phyloP scores from a whole-genome alignment of 306 rosid species.

The Quercus gilva region DNA sequence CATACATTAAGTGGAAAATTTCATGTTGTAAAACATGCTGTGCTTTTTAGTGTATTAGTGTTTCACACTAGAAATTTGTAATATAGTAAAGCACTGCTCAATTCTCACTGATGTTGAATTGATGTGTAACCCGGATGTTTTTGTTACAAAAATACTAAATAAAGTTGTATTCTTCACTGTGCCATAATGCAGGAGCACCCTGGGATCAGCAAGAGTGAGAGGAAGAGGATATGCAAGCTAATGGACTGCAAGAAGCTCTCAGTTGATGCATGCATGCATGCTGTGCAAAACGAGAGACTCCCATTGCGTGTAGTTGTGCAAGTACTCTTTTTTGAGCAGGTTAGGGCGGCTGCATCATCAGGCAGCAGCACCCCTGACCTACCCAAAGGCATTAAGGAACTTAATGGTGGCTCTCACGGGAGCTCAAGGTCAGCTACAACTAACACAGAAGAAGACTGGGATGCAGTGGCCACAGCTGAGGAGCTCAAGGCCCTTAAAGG shows the following conservation, averaged over 20 bases:
- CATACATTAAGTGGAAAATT: conserved; percentile 6
- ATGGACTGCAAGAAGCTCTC: conserved; percentile 93
- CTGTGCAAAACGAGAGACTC: conserved; percentile 93
- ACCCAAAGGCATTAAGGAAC: conserved; percentile 65
- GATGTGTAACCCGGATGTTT: not conserved
- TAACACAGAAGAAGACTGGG: conserved; percentile 77
- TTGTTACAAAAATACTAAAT: not conserved
- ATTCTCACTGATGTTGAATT: not conserved
- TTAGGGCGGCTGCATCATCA: conserved; percentile 67
- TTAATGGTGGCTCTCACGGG: conserved; percentile 61
- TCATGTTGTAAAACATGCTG: conserved; percentile 1
- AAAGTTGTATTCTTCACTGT: not conserved
- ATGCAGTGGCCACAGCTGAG: conserved; percentile 66
- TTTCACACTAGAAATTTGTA: not conserved
- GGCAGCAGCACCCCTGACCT: conserved; percentile 96
- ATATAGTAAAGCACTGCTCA: conserved; percentile 1
- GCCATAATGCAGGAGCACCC: conserved; percentile 71
- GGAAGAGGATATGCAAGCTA: conserved; percentile 85
- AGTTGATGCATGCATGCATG: conserved; percentile 88
- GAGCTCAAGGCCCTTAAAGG: conserved; percentile 83
- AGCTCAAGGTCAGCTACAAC: conserved; percentile 90
- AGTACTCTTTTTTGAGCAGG: conserved; percentile 92
- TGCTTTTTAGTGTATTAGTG: not conserved
- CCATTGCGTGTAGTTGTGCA: conserved; percentile 93
- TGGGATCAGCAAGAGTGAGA: conserved; percentile 77